phyloP scores from a whole-genome alignment of 306 rosid species.

The Dalbergia cultrata region DNA sequence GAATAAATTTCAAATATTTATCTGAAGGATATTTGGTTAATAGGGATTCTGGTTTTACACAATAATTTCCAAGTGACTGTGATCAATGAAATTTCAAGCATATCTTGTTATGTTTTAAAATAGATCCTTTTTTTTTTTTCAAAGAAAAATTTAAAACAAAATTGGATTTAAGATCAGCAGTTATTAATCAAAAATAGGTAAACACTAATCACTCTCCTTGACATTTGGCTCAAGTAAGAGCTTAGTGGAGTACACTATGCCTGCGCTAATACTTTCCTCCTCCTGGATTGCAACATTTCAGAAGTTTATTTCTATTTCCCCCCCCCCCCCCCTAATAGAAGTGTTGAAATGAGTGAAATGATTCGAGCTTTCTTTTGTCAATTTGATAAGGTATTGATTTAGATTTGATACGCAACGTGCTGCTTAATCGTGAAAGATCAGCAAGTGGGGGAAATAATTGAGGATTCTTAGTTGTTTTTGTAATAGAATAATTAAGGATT shows the following conservation, averaged over 20 bases:
- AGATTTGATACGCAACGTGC: slow-evolving; percentile 39
- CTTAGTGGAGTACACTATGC: slow-evolving; percentile 1
- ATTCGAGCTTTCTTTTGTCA: slow-evolving; percentile 13
- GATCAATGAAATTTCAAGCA: no score
- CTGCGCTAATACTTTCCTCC: slow-evolving; percentile 12
- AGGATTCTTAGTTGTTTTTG: slow-evolving; percentile 4
- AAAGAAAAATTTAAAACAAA: no score
- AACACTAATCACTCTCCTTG: neutral
- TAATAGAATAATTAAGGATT: slow-evolving; percentile 14
- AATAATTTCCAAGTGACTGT: no score
- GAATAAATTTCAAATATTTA: no score
- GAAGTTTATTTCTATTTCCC: neutral
- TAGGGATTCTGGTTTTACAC: no score
- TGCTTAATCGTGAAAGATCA: neutral
- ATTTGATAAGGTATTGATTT: slow-evolving; percentile 30
- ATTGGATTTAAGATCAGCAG: neutral
- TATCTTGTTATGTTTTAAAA: no score
- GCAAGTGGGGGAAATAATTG: slow-evolving; percentile 44
- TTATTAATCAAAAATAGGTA: neutral
- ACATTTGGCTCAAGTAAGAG: slow-evolving; percentile 22
- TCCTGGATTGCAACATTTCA: neutral
- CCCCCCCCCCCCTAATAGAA: no score
- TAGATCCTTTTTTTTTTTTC: neutral
- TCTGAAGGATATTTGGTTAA: no score
- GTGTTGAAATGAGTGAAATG: neutral